Evolutionary conservation across 2,329 filamentous ascomycete genomes (phyloP).

Genomic region (Eurotiales sp.): DNA sequence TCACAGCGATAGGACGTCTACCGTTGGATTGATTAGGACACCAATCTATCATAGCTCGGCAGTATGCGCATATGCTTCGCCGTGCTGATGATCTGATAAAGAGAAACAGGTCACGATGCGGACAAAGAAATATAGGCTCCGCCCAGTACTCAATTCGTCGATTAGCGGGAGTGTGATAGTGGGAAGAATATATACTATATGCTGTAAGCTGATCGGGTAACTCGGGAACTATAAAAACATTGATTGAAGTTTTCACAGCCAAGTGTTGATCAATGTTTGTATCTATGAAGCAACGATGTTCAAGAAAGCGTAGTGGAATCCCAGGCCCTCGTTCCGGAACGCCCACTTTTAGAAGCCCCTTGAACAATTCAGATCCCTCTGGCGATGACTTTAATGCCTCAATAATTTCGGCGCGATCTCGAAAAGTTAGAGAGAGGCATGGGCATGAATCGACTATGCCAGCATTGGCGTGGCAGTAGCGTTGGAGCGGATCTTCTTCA

Average conservation of each 20-base stretch:
- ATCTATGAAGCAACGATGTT: not conserved
- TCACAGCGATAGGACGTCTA: constrained; percentile 1
- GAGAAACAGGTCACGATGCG: not conserved
- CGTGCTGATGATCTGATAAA: not conserved
- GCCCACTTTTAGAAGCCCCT: not conserved
- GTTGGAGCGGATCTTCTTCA: not conserved
- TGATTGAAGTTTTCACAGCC: not conserved
- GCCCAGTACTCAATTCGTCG: not conserved
- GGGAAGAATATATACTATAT: not conserved
- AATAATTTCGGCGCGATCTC: not conserved
- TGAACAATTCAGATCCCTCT: not conserved
- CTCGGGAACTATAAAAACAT: not conserved
- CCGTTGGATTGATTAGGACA: not conserved
- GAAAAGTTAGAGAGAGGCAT: not conserved
- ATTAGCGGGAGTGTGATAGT: not conserved
- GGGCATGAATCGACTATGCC: constrained; percentile 1
- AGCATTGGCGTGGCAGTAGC: not conserved
- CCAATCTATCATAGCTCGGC: not conserved
- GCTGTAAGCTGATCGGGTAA: not conserved
- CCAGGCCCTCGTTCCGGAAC: not conserved
- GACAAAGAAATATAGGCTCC: constrained; percentile 3
- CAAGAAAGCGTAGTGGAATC: not conserved
- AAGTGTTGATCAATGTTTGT: not conserved
- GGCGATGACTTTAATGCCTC: not conserved
- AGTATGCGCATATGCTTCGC: not conserved